Evolutionary conservation across 2,329 filamentous ascomycete species (phyloP).

Genomic region (Diaporthe longicolla): DNA sequence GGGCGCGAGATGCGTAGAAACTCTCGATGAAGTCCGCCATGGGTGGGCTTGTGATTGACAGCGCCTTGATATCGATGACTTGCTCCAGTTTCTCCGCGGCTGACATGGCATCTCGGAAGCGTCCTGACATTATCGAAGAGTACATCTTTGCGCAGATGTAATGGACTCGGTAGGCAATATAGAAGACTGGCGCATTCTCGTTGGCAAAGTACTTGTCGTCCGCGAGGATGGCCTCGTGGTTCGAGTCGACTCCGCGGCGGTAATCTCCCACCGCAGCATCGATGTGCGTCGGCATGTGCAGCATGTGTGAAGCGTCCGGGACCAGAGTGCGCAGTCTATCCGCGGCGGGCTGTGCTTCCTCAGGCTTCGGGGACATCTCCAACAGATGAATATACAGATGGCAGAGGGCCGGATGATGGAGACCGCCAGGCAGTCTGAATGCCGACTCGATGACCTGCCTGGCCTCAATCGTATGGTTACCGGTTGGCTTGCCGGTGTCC

Average conservation of each 20-base stretch:
- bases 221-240: slow-evolving; percentile 1
- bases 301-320: slow-evolving; percentile 1
- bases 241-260: slow-evolving; percentile 12
- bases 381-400: slow-evolving; percentile 8
- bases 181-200: background rate
- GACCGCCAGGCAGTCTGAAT: background rate
- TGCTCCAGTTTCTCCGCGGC: background rate
- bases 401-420: background rate
- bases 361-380: background rate
- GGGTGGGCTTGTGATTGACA: background rate
- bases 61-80: background rate
- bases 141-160: background rate
- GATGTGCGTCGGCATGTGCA: slow-evolving; percentile 12
- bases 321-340: background rate
- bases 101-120: background rate
- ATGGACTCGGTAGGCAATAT: background rate
- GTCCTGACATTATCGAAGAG: background rate
- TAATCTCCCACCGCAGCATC: background rate
- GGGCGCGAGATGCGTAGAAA: background rate
- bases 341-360: background rate
- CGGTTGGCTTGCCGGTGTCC: background rate
- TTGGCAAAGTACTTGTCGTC: background rate
- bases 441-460: background rate
- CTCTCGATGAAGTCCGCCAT: background rate
- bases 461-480: background rate